Conservation (phyloP, 2,329 filamentous ascomycete species). For the Ophiocordyceps sinensis region DNA sequence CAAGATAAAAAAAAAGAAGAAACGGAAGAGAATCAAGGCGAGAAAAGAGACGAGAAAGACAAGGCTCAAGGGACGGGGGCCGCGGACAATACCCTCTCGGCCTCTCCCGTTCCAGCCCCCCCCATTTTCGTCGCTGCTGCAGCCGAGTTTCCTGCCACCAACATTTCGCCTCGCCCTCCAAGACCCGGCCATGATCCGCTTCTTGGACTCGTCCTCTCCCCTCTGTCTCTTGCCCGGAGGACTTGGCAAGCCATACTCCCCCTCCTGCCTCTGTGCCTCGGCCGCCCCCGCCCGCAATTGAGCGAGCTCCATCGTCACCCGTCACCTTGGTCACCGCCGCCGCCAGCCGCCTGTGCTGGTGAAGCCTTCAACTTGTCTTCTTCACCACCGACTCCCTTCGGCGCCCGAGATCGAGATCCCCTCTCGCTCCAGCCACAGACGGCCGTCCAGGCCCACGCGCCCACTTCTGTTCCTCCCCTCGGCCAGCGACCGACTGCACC, state of each 20-base stretch:
- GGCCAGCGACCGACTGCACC: slow-evolving; percentile 11
- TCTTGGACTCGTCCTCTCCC: neutral
- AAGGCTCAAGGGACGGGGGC: no score
- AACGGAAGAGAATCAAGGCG: no score
- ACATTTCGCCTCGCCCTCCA: neutral
- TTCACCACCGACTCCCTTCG: slow-evolving; percentile 18
- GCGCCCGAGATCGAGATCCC: slow-evolving; percentile 30
- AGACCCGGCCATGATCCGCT: neutral
- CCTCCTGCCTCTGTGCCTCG: no score
- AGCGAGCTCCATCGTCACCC: no score
- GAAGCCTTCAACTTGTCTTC: slow-evolving; percentile 33
- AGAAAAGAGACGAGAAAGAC: no score
- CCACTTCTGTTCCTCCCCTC: slow-evolving; percentile 5
- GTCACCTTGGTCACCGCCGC: neutral
- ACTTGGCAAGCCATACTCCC: no score
- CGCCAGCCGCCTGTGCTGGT: slow-evolving; percentile 17
- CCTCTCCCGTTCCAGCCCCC: neutral
- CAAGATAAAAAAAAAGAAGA: no score
- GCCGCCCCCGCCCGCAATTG: no score
- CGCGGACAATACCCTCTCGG: neutral
- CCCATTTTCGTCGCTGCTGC: neutral
- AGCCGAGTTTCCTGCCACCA: neutral
- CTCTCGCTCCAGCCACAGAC: slow-evolving; percentile 23
- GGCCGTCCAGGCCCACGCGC: slow-evolving; percentile 22
- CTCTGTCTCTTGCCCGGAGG: no score